Base-by-base conservation (phyloP, 2,329 filamentous ascomycete genomes). In the Alternaria incomplexa region DNA sequence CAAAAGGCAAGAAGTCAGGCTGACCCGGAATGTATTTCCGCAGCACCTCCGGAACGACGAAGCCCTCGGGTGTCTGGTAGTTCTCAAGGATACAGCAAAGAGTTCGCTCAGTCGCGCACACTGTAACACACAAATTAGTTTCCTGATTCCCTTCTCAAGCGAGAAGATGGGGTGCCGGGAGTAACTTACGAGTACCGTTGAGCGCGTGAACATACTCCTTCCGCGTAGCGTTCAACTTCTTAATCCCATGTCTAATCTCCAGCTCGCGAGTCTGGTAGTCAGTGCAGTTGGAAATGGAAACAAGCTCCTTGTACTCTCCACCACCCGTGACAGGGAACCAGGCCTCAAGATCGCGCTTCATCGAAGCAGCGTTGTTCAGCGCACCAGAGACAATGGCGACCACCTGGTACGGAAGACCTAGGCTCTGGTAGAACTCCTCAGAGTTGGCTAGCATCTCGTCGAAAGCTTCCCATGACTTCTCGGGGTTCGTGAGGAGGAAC, bases 281-380 rank as follows among this genome's bases (percentile, higher is more conserved):
- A 47, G 93, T 97, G 85, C 96, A 99, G 84, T 99, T 99, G 65
- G 93, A 97, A 87, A 94, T 97, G 20, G 93, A 97, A 54, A 98
- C 96, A 26, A 99, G 88, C 83, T 98, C 96, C 84, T 98, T 98
- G 87, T 98, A 99, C 82, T 98, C 96, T 73, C 91, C 91, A 81
- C 98, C 76, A 12, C 76, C 77, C 5, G 76, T 78, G 58, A 79
- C 73, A 4, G 77, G 77, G 69, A 80, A 80, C 93, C 93, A 97
- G 3, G 96, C 95, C 80, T 99, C 96, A 22, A 99, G 86, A 77
- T 99, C 96, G 79, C 91, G 94, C 83, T 98, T 99, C 87, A 97
- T 99, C 74, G 56, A 99, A 9, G 60, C 60, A 2, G 60, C 60
- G 50, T 62, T 62, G 50, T 62, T 62, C 22, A 62, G 83, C 1